A percentile compares a stretch with the other conserved stretches of the same genome.
Conservation (phyloP, 2,329 filamentous ascomycete species). For the Amauroascus niger region DNA sequence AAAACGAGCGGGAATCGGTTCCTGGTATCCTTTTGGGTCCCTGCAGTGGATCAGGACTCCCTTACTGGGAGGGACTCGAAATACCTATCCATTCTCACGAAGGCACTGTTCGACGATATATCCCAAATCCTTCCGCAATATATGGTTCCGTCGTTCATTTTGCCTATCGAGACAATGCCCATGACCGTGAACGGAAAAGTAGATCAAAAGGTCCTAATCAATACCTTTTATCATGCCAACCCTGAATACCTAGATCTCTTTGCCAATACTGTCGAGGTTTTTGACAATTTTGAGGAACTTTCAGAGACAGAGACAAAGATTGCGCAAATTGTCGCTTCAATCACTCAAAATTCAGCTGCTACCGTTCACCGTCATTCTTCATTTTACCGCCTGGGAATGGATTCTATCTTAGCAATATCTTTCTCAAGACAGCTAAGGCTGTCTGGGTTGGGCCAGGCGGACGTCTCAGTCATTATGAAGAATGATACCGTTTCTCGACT, state of each 20-base stretch:
- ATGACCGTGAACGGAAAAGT: slow-evolving; percentile 66
- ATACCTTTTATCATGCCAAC: slow-evolving; percentile 41
- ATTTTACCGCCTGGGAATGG: slow-evolving; percentile 67
- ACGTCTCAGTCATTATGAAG: slow-evolving; percentile 61
- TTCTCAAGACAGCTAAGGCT: slow-evolving; percentile 51
- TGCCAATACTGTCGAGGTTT: slow-evolving; percentile 24
- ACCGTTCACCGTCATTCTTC: slow-evolving; percentile 57
- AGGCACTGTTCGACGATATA: slow-evolving; percentile 47
- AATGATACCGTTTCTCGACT: slow-evolving; percentile 58
- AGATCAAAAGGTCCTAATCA: slow-evolving; percentile 49
- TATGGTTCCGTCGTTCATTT: slow-evolving; percentile 66
- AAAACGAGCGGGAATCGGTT: slow-evolving; percentile 38
- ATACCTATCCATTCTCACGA: slow-evolving; percentile 22
- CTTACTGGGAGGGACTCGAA: background rate
- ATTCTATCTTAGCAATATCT: slow-evolving; percentile 72
- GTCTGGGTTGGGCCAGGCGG: slow-evolving; percentile 40
- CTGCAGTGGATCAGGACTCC: slow-evolving; percentile 20
- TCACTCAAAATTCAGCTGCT: slow-evolving; percentile 38
- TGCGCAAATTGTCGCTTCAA: slow-evolving; percentile 45
- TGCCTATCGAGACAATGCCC: slow-evolving; percentile 61
- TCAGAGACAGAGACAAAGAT: slow-evolving; percentile 49
- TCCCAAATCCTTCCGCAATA: slow-evolving; percentile 55
- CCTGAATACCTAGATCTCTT: slow-evolving; percentile 38
- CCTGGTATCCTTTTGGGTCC: slow-evolving; percentile 62
- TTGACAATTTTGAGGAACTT: slow-evolving; percentile 36